Conservation (phyloP, 2,329 filamentous ascomycete species). For the Hymenotorrendiella dingleyae region DNA sequence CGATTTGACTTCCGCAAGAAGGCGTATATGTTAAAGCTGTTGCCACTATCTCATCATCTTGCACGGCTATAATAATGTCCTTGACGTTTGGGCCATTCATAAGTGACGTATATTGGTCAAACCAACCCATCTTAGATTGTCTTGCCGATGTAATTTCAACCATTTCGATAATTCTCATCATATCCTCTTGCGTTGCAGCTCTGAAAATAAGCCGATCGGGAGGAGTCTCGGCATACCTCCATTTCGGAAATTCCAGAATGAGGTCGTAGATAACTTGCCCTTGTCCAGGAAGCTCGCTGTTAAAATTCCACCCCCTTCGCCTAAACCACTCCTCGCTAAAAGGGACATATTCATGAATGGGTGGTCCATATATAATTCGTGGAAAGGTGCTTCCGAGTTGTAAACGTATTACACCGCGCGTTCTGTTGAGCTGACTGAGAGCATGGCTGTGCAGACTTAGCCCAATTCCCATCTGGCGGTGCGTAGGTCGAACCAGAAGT, state of each 20-base stretch:
- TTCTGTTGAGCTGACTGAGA: conserved; percentile 41
- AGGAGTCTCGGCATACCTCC: conserved; percentile 34
- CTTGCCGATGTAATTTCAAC: conserved; percentile 42
- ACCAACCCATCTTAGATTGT: conserved; percentile 49
- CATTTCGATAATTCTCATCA: conserved; percentile 42
- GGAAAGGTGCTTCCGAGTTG: conserved; percentile 55
- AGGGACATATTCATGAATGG: conserved; percentile 35
- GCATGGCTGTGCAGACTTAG: conserved; percentile 47
- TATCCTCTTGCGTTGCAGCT: conserved; percentile 34
- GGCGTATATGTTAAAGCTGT: conserved; percentile 49
- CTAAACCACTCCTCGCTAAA: conserved; percentile 45
- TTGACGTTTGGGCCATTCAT: conserved; percentile 42
- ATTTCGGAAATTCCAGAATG: conserved; percentile 46
- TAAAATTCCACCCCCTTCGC: conserved; percentile 47
- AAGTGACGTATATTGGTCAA: conserved; percentile 51
- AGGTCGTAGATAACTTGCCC: conserved; percentile 49
- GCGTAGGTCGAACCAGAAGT: conserved; percentile 45
- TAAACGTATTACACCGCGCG: conserved; percentile 46
- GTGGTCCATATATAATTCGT: conserved; percentile 49
- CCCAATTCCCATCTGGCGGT: conserved; percentile 46
- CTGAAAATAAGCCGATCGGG: conserved; percentile 36
- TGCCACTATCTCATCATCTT: conserved; percentile 44
- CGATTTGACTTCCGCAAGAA: conserved; percentile 39
- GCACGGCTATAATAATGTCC: conserved; percentile 49
- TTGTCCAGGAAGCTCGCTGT: conserved; percentile 38